Conservation (phyloP, 305 asterid genomes). For the Fraxinus platypoda region DNA sequence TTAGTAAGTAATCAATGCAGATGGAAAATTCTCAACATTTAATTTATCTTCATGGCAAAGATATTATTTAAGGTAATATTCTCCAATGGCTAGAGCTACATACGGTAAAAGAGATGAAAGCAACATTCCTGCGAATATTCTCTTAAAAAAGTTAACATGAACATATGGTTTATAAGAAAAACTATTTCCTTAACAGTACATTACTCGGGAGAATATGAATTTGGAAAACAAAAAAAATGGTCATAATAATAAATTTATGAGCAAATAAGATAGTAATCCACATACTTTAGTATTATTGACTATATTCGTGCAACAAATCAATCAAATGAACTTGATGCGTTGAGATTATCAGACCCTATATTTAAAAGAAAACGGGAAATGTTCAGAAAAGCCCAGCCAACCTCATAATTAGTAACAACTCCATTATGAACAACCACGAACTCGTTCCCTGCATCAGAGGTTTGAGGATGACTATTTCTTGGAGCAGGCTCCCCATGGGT, state of each 20-base stretch:
- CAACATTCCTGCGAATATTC: neutral
- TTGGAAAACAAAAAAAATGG: neutral
- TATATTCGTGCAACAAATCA: neutral
- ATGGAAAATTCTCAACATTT: neutral
- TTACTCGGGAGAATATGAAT: conserved; percentile 6
- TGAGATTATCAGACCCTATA: neutral
- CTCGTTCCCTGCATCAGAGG: conserved; percentile 75
- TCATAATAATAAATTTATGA: neutral
- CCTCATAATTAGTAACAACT: conserved; percentile 94
- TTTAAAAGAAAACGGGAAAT: neutral
- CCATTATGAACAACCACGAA: conserved; percentile 96
- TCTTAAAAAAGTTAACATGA: neutral
- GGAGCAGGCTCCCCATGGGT: conserved; percentile 99
- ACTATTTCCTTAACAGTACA: neutral
- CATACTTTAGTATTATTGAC: conserved; percentile 1
- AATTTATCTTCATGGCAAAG: neutral
- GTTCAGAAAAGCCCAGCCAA: conserved; percentile 23
- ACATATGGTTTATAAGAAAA: neutral
- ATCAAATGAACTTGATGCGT: conserved; percentile 1
- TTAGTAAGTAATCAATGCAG: neutral
- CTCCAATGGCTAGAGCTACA: neutral
- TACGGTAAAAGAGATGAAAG: neutral
- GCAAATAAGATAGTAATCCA: neutral
- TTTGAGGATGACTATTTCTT: conserved; percentile 92
- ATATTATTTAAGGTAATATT: neutral